Evolutionary conservation across 371 early-diverging fungal species (phyloP).

Genomic region (Mucor indicus): DNA sequence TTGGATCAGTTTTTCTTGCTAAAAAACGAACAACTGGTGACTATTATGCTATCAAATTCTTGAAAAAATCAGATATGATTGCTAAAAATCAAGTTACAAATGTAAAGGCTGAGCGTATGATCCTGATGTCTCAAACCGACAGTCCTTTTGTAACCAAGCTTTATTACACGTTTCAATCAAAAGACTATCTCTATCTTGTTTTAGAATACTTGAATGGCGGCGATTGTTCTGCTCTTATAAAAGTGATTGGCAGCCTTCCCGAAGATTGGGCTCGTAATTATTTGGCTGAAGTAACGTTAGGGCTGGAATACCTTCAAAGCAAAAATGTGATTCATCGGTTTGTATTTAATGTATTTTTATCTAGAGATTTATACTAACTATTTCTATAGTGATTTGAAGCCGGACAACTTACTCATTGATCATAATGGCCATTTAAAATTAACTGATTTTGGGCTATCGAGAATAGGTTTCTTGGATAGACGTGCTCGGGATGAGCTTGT

Average conservation of each 20-base stretch:
- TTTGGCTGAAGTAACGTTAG: constrained; percentile 91
- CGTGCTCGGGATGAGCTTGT: constrained; percentile 64
- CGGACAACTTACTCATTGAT: constrained; percentile 90
- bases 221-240: constrained; percentile 91
- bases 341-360: not conserved
- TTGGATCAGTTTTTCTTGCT: constrained; percentile 87
- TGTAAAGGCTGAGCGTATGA: constrained; percentile 86
- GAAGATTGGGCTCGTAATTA: constrained; percentile 93
- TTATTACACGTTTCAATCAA: constrained; percentile 91
- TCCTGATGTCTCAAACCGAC: constrained; percentile 81
- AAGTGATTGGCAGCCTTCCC: constrained; percentile 77
- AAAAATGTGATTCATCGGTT: constrained; percentile 86
- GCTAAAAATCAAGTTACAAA: constrained; percentile 91
- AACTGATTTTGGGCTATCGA: constrained; percentile 93
- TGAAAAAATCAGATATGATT: constrained; percentile 89
- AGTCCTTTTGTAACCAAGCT: constrained; percentile 94
- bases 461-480: constrained; percentile 83
- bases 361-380: not conserved
- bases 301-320: constrained; percentile 91
- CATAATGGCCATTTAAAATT: constrained; percentile 89
- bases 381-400: constrained; percentile 74
- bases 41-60: constrained; percentile 87
- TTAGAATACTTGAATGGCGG: constrained; percentile 98
- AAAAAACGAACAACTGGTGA: constrained; percentile 85
- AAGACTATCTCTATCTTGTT: constrained; percentile 88